Evolutionary conservation across 495 filamentous ascomycete species (phyloP), one percentile per base, ranked within the genome.

Genomic region (Penicillium tannophilum): DNA sequence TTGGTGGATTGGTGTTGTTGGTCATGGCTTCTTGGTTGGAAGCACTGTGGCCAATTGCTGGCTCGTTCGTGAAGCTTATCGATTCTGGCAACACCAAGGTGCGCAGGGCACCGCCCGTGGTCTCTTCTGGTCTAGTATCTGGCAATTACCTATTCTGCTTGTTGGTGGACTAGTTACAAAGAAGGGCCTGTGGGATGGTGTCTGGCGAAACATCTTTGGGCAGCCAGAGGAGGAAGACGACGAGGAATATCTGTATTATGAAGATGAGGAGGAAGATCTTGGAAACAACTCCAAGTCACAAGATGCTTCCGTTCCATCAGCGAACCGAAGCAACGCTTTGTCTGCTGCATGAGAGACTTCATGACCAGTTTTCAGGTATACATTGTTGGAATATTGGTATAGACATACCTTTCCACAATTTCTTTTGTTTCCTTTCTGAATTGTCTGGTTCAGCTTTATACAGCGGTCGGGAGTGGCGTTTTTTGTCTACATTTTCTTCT

Each of bases 61-160:
- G 95, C 80, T 98, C 60, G 81, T 86, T 14, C 81, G 85, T 39
- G 87, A 96, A 72, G 92, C 95, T 1, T 86, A 89, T 66, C 79
- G 79, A 51, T 97, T 98, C 73, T 96, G 89, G 86, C 80, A 84
- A 56, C 76, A 85, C 31, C 84, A 91, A 56, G 94, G 93, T 14
- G 80, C 84, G 45, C 85, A 89, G 61, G 95, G 95, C 6, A 89
- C 79, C 43, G 95, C 95, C 7, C 85, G 91, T 45, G 88, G 87
- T 6, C 68, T 98, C 56, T 98, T 98, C 74, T 98, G 94, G 94
- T 91, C 94, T 0, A 95, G 91, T 72, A 92, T 98, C 24, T 98
- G 94, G 94, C 92, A 97, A 76, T 66, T 98, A 39, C 94, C 94
- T 0, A 90, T 90, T 45, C 82, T 97, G 23, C 86, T 98, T 79